Evolutionary conservation across 768 basidiomycete species (phyloP), one percentile per base, ranked within the genome.

Genomic region (Pisolithus sp.): DNA sequence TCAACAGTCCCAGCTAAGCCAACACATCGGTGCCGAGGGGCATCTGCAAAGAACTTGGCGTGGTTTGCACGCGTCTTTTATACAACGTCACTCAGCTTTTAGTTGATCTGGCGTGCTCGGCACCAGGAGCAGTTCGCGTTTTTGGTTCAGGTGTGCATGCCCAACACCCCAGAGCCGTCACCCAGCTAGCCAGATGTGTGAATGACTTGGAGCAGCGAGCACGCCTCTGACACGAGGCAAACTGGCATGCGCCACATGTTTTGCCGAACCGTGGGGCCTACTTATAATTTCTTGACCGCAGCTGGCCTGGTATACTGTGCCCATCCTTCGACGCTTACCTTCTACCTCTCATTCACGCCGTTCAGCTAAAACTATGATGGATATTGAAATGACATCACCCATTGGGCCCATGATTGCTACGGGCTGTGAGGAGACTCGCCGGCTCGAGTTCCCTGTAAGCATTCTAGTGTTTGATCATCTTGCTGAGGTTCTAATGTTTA

Each of bases 351-450:
- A 42, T 26, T 15, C 40, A 28, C 40, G 36, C 20, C 20, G 28
- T 40, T 46, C 52, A 37, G 21, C 31, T 1, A 56, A 36, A 40
- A 24, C 31, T 48, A 66, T 56, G 46, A 68, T 69, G 64, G 67
- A 68, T 28, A 57, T 68, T 26, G 68, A 68, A 28, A 69, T 68
- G 68, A n/a, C 53, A 36, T 66, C 68, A 48, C 60, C 64, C n/a
- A 41, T 60, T 10, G 64, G 66, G 31, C 63, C 67, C 7, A 31
- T 67, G 56, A 57, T 69, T 41, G 56, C 57, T 20, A 52, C 58
- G 6, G 55, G 50, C 30, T 67, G 57, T 24, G 48, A 59, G 40
- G 57, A 59, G 39, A 53, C 46, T 18, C 58, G 51, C 31, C 40
- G 44, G 26, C 60, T 61, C 38, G 52, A 55, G 31, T 53, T 63